Evolutionary conservation across 2,329 filamentous ascomycete species (phyloP), one percentile per base, ranked within the genome.

Genomic region (Hymenoscyphus scutula): DNA sequence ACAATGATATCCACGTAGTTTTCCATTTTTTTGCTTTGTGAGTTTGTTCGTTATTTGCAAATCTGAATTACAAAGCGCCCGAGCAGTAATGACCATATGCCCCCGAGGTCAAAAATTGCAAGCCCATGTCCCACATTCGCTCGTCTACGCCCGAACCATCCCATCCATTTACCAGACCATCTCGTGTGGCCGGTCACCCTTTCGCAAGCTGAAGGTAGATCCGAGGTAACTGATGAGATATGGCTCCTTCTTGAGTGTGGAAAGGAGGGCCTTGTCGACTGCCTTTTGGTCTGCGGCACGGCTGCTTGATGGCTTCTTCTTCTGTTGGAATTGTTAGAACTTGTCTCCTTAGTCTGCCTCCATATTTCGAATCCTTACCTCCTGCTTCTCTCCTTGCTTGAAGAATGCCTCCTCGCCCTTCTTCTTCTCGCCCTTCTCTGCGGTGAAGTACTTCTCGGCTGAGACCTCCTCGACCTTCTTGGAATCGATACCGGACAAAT

Each of bases 181-280:
- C 89, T 96, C 91, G 85, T 99, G 95, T 83, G 95, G 95, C 89
- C 94, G 93, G 87, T 99, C 94, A 78, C 95, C 95, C 86, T 93
- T 97, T 84, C 94, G 91, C 82, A 99, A 89, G 88, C 91, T 96
- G 91, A 99, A 99, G 79, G 89, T 92, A 81, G 89, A 91, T 78
- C 86, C 86, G 75, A 99, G 91, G 88, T 99, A 99, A 84, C 89
- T 91, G 79, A 88, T 82, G 75, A 99, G 90, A 82, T 94, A 84
- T 74, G 92, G 90, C 81, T 96, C 92, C 89, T 98, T 97, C 91
- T 98, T 98, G 86, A 99, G 95, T 82, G 84, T 90, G 81, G 91
- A 87, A 76, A 99, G 82, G 77, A 99, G 84, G 74, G 92, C 88
- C 90, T 97, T 96, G 86, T 99, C 95, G 77, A 99, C 85, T 79